A percentile compares a stretch with the other conserved stretches of the same genome.
These are phyloP conservation scores for Flagelloscypha sp. DNA, from an alignment of 768 basidiomycete genomes.

Conservation along the genomic window DNA sequence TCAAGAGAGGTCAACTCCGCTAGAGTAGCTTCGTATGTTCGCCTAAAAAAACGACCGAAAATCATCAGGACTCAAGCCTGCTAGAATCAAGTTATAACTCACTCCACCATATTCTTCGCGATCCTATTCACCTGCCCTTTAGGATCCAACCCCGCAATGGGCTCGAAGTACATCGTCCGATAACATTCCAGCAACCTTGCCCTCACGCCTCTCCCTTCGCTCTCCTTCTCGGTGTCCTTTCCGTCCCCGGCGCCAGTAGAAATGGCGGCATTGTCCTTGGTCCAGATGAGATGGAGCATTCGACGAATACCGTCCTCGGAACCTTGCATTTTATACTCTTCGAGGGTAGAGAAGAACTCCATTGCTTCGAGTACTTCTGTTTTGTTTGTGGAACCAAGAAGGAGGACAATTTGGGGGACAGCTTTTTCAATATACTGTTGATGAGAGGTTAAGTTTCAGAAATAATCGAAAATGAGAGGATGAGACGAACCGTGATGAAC, in stretches of 20 bases:
- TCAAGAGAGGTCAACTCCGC: conserved; percentile 95
- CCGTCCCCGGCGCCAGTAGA: conserved; percentile 53
- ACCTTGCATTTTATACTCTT: conserved; percentile 72
- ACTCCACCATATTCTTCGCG: conserved; percentile 97
- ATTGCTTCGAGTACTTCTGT: conserved; percentile 77
- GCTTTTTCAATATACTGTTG: conserved; percentile 44
- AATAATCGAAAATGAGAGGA: too few relatives aligned
- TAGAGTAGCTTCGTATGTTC: conserved; percentile 85
- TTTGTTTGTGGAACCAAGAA: conserved; percentile 83
- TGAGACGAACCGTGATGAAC: conserved; percentile 82
- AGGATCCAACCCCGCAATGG: conserved; percentile 59
- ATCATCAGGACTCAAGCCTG: background rate
- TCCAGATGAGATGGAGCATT: conserved; percentile 97
- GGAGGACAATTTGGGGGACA: conserved; percentile 61
- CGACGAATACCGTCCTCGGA: conserved; percentile 78
- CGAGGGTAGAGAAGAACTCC: conserved; percentile 80
- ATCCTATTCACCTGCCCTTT: conserved; percentile 89
- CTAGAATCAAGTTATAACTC: conserved; percentile 17
- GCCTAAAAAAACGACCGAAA: conserved; percentile 32
- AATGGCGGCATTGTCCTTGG: conserved; percentile 82
- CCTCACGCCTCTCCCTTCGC: conserved; percentile 82
- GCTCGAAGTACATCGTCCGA: conserved; percentile 80
- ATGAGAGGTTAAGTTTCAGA: too few relatives aligned
- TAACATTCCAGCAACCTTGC: conserved; percentile 87
- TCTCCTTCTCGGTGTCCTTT: conserved; percentile 48